phyloP scores from a whole-genome alignment of 2,329 filamentous ascomycete species.

The Aspergillus sergii region DNA sequence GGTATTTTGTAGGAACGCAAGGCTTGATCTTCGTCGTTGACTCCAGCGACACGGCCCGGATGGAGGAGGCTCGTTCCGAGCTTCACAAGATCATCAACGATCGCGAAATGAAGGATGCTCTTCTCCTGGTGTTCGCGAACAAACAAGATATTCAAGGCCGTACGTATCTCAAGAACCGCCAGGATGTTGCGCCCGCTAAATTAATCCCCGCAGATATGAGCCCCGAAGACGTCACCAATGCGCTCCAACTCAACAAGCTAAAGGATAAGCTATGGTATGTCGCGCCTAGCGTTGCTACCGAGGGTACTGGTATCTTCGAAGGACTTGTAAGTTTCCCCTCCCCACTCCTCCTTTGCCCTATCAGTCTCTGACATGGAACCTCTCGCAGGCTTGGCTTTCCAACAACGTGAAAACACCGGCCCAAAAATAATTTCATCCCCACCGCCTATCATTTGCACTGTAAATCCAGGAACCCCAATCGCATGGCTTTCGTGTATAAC shows the following conservation, averaged over 20 bases:
- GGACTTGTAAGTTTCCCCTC: slow-evolving; percentile 61
- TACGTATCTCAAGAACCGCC: slow-evolving; percentile 42
- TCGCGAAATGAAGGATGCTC: slow-evolving; percentile 93
- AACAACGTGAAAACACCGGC: slow-evolving; percentile 73
- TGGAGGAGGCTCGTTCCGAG: slow-evolving; percentile 91
- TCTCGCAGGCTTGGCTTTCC: slow-evolving; percentile 68
- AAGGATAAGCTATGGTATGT: slow-evolving; percentile 87
- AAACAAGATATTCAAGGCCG: slow-evolving; percentile 93
- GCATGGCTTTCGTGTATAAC: slow-evolving; percentile 37
- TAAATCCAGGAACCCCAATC: slow-evolving; percentile 22
- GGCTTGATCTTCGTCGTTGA: slow-evolving; percentile 99
- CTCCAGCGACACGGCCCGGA: slow-evolving; percentile 85
- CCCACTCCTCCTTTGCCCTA: neutral
- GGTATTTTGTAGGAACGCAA: slow-evolving; percentile 71
- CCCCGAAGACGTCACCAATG: slow-evolving; percentile 76
- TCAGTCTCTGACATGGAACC: slow-evolving; percentile 15
- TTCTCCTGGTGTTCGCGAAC: slow-evolving; percentile 95
- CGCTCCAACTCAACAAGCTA: slow-evolving; percentile 73
- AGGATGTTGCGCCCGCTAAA: slow-evolving; percentile 17
- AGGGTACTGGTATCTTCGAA: slow-evolving; percentile 78
- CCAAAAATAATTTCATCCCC: slow-evolving; percentile 36
- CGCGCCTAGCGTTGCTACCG: slow-evolving; percentile 79
- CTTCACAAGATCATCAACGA: slow-evolving; percentile 97
- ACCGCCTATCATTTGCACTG: slow-evolving; percentile 10
- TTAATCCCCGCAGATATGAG: slow-evolving; percentile 65